Conservation (phyloP, 1,284 basidiomycete genomes). For the Moesziomyces sp. region DNA sequence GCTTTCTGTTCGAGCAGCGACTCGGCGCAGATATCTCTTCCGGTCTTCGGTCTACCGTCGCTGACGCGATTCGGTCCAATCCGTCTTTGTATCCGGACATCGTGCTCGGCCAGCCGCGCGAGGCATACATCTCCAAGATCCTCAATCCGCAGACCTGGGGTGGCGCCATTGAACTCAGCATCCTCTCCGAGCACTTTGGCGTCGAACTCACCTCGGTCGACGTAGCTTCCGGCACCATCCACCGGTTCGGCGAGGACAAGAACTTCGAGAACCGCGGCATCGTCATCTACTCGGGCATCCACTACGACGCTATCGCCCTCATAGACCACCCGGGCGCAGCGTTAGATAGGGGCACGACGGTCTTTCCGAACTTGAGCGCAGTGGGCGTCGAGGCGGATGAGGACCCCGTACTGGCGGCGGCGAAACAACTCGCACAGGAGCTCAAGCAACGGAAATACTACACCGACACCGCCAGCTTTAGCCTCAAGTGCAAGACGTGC, state of each 20-base stretch:
- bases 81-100: slow-evolving; percentile 43
- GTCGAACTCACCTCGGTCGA: slow-evolving; percentile 49
- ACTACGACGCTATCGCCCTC: slow-evolving; percentile 57
- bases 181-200: slow-evolving; percentile 38
- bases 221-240: slow-evolving; percentile 37
- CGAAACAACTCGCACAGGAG: slow-evolving; percentile 25
- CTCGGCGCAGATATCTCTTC: slow-evolving; percentile 19
- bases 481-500: slow-evolving; percentile 47
- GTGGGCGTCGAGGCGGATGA: slow-evolving; percentile 11
- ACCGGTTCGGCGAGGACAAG: slow-evolving; percentile 51
- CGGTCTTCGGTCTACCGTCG: slow-evolving; percentile 36
- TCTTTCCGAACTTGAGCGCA: slow-evolving; percentile 30
- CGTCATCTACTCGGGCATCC: slow-evolving; percentile 54
- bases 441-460: slow-evolving; percentile 48
- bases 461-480: slow-evolving; percentile 53
- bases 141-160: slow-evolving; percentile 34
- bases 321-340: slow-evolving; percentile 1
- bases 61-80: slow-evolving; percentile 25
- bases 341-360: slow-evolving; percentile 24
- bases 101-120: slow-evolving; percentile 44
- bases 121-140: slow-evolving; percentile 37
- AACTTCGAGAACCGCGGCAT: slow-evolving; percentile 29
- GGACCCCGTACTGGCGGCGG: slow-evolving; percentile 35
- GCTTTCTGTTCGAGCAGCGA: slow-evolving; percentile 25
- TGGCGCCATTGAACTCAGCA: slow-evolving; percentile 54